A percentile compares a stretch with the other conserved stretches of the same genome.
Evolutionary conservation across 2,329 filamentous ascomycete genomes (phyloP).

Genomic region (Sporothrix pallida): DNA sequence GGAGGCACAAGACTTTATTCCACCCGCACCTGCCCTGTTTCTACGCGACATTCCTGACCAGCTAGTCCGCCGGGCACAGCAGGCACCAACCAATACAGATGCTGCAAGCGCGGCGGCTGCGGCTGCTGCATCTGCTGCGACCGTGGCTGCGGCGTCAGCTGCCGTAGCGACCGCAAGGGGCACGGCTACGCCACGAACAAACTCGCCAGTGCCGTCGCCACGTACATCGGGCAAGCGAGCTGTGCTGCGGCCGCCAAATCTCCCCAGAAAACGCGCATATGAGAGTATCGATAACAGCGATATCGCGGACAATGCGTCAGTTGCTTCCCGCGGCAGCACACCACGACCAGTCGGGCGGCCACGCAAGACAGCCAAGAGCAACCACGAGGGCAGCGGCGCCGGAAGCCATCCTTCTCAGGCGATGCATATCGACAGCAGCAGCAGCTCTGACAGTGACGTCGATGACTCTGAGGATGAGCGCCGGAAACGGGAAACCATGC

Average conservation of each 20-base stretch:
- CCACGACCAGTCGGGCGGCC: conserved; percentile 24
- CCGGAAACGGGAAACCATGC: conserved; percentile 33
- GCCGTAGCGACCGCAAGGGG: background rate
- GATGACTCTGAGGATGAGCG: conserved; percentile 25
- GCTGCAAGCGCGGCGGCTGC: conserved; percentile 20
- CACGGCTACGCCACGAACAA: background rate
- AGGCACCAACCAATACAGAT: background rate
- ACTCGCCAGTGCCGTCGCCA: background rate
- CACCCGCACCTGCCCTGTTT: conserved; percentile 36
- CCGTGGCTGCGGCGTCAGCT: conserved; percentile 26
- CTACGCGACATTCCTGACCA: conserved; percentile 40
- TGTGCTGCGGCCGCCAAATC: conserved; percentile 50
- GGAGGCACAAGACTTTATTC: conserved; percentile 42
- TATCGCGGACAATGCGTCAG: background rate
- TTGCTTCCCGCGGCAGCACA: conserved; percentile 5
- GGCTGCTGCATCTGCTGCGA: background rate
- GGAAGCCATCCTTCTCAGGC: no score
- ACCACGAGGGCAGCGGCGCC: background rate
- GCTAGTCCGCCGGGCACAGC: conserved; percentile 39
- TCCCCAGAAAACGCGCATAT: conserved; percentile 53
- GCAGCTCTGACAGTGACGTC: conserved; percentile 34
- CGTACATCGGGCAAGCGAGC: conserved; percentile 51
- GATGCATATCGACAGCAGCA: conserved; percentile 15
- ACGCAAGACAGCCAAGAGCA: conserved; percentile 15
- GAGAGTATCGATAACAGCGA: conserved; percentile 40